Base-by-base conservation (phyloP, 495 filamentous ascomycete species). In the Penicillium odoratum region DNA sequence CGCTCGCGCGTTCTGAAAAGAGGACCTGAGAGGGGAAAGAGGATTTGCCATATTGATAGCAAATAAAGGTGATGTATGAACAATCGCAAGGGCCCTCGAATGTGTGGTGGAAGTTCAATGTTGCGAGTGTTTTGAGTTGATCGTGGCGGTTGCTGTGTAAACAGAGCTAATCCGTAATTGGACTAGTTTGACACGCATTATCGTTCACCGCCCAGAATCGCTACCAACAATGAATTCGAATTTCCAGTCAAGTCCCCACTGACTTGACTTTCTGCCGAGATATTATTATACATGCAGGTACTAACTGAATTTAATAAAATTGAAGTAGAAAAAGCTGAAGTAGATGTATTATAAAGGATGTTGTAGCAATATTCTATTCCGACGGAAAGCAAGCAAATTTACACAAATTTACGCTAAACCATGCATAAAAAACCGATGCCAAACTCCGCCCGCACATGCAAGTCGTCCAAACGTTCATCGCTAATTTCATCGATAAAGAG, bases 21-120 rank as follows among this genome's bases (percentile, higher is more conserved):
- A 74, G 11, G 76, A 63, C 8, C 78, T 74, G 40, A 81, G 66
- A 2, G 78, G 77, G 11, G 77, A 78, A 15, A 80, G 67, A 48
- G 77, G 73, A 55, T 74, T 69, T 21, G 75, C 68, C 79, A 81
- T 82, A 52, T 13, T 45, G 56, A 28, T 25, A 30, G 53, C 8
- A 48, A 16, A 3, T 15, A 29, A 51, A 8, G n/a, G 18, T 29
- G 36, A 31, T 18, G 15, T 33, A 6, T 13, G 28, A 34, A 18
- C 29, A 44, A 7, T 31, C 13, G 40, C 28, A 55, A 34, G n/a
- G 21, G 43, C 21, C 28, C 29, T 28, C 16, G 10, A 6, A 28
- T 48, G 38, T 30, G 40, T 28, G 16, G 11, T 46, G 29, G 13
- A 7, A n/a, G 5, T 42, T 45, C 45, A 45, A 26, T 1, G 28